Evolutionary conservation across 73 alveolate species (phyloP).

Genomic region (Vitrella brassicaformis): DNA sequence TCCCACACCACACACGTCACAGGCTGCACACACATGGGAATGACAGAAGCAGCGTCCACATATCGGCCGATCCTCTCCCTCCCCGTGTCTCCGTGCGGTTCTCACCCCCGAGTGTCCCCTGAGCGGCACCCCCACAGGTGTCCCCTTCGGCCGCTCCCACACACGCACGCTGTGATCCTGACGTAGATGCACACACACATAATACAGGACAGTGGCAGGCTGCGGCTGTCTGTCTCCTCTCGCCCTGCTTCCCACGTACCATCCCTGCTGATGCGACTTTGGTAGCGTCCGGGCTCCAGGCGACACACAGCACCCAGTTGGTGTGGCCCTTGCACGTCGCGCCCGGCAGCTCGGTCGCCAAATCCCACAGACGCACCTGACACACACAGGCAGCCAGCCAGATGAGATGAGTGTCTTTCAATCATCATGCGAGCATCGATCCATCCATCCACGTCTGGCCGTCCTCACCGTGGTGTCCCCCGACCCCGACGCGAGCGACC

Average conservation of each 20-base stretch:
- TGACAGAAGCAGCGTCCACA: too few species aligned
- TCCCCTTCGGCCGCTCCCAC: conserved; percentile 22
- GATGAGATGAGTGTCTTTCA: not conserved
- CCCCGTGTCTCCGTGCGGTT: too few species aligned
- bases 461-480: conserved; percentile 90
- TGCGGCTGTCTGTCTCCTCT: not conserved
- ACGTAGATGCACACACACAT: not conserved
- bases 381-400: not conserved
- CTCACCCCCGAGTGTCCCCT: conserved; percentile 21
- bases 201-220: not conserved
- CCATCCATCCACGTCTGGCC: not conserved
- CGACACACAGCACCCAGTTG: conserved; percentile 84
- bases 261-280: conserved; percentile 52
- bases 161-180: conserved; percentile 24
- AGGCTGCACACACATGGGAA: too few species aligned
- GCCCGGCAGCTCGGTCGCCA: conserved; percentile 87
- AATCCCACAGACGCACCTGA: conserved; percentile 78
- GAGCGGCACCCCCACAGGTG: conserved; percentile 7
- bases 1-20: conserved; percentile 24
- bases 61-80: too few species aligned
- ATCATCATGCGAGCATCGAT: not conserved
- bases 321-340: conserved; percentile 80
- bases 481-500: conserved; percentile 84
- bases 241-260: conserved; percentile 3
- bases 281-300: conserved; percentile 93